These are phyloP conservation scores for Amaranthus hypochondriacus DNA, from an alignment of 148 eudicot species.

Conservation along the genomic window DNA sequence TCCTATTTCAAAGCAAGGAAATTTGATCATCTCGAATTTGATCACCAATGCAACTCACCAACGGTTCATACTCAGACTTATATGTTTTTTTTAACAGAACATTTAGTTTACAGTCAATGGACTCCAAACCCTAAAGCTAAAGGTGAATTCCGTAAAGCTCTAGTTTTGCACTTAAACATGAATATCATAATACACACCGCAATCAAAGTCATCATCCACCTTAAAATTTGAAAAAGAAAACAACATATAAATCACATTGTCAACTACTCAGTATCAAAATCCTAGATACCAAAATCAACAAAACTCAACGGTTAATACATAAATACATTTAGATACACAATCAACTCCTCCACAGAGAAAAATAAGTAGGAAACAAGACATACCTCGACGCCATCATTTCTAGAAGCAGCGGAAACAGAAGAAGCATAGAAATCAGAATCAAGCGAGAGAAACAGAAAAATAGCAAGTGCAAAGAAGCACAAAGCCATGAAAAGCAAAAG, in stretches of 20 bases:
- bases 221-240: too few relatives aligned
- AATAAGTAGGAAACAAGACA: neutral
- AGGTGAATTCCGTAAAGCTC: too few relatives aligned
- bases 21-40: too few relatives aligned
- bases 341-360: neutral
- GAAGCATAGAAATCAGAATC: constrained; percentile 43
- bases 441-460: constrained; percentile 61
- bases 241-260: too few relatives aligned
- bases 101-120: too few relatives aligned
- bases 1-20: neutral
- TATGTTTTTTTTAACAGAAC: too few relatives aligned
- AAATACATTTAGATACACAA: neutral
- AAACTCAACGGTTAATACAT: neutral
- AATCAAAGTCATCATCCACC: too few relatives aligned
- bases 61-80: too few relatives aligned
- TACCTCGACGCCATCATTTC: constrained; percentile 36
- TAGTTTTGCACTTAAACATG: too few relatives aligned
- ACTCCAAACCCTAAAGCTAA: too few relatives aligned
- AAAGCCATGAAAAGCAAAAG: constrained; percentile 61
- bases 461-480: constrained; percentile 58
- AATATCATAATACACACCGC: too few relatives aligned
- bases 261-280: neutral
- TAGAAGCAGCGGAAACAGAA: constrained; percentile 30
- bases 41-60: too few relatives aligned
- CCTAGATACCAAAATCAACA: neutral